Percentiles rank a stretch among this genome's conserved stretches.
Conservation (phyloP, 352 stramenopile species). For the Globisporangium mamillatum region DNA sequence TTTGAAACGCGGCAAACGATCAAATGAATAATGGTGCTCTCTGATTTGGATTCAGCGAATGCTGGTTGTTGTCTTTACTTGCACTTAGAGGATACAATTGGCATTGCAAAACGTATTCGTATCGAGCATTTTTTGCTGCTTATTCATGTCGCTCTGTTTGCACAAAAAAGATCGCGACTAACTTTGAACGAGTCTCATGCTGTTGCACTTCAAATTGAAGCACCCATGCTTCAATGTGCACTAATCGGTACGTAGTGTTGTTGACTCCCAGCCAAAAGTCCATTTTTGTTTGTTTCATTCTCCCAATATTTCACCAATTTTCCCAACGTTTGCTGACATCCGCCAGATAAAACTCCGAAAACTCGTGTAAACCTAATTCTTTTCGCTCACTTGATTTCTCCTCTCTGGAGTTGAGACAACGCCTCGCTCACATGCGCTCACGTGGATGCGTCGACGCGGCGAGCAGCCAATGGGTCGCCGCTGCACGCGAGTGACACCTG, state of each 20-base stretch:
- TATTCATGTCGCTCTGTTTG: not conserved
- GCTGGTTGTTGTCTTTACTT: not conserved
- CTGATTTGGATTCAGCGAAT: not conserved
- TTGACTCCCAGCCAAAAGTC: not conserved
- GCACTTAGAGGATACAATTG: too few relatives aligned
- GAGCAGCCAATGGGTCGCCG: slow-evolving; percentile 1
- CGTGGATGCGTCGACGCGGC: not conserved
- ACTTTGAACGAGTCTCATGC: not conserved
- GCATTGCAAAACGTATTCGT: not conserved
- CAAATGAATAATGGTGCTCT: not conserved
- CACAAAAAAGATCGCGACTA: not conserved
- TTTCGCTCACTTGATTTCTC: not conserved
- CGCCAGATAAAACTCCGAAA: not conserved
- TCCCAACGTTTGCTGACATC: too few relatives aligned
- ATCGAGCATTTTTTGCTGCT: not conserved
- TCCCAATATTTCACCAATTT: too few relatives aligned
- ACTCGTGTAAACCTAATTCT: too few relatives aligned
- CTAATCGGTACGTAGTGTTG: not conserved
- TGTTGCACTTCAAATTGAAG: not conserved
- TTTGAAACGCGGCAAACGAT: not conserved
- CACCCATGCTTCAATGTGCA: not conserved
- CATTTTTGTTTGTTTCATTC: not conserved
- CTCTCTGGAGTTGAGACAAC: not conserved
- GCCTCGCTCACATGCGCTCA: not conserved
- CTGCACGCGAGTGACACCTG: not conserved